Base-by-base conservation (phyloP, 2,329 filamentous ascomycete species). In the Geosmithia flava region DNA sequence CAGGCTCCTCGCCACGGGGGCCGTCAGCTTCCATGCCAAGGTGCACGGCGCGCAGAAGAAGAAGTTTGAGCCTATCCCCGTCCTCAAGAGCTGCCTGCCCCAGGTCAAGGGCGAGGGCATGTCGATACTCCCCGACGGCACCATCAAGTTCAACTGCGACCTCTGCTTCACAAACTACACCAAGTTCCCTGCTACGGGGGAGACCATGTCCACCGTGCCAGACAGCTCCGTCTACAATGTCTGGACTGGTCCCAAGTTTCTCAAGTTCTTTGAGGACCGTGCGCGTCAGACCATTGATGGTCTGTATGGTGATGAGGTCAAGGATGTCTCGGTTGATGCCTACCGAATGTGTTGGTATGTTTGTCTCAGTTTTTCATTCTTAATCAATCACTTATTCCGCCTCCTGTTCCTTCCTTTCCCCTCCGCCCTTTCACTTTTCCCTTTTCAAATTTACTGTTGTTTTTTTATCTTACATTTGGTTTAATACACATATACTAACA, bases 61-160 rank as follows among this genome's bases (percentile, higher is more conserved):
- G 47, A 62, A 65, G 54, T 72, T 78, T 49, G 59, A 66, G 40
- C 53, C 68, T 19, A 68, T 77, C 39, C 79, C 80, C 0, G 74
- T 81, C 0, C 63, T 81, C 46, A 68, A 71, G 57, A 70, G 71
- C 56, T 64, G 62, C 46, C 53, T 68, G 46, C 56, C 59, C 6
- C 54, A 63, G 40, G 67, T 70, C 37, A 67, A 68, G 54, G 69
- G 68, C 20, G 66, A 69, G 54, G 63, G 65, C 46, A 68, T 69
- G 65, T 68, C 65, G 7, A 68, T 68, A 15, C 72, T 72, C 8
- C 53, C 59, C 3, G 63, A 72, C 30, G 70, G 73, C 1, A 63
- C 74, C 2, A 67, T 83, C 50, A 83, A 83, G 58, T 79, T 80
- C 63, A 81, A 78, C 50, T 78, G 77, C 55, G 69, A 79, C 46